Evolutionary conservation across 2,329 filamentous ascomycete species (phyloP).

Genomic region (Rhexocercosporidium sp.): DNA sequence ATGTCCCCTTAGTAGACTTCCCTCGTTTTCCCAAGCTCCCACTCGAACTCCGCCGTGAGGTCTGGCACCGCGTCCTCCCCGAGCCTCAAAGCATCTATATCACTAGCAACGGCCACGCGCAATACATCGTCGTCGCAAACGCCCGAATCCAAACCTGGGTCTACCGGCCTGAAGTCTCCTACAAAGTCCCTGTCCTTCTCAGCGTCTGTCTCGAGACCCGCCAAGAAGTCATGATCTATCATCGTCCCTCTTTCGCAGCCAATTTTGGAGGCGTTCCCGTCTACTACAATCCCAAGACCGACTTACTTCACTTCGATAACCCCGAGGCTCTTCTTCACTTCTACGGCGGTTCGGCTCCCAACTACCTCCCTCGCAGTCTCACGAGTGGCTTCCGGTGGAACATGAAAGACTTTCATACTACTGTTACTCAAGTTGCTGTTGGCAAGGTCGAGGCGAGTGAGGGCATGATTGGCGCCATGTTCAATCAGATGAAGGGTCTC

Average conservation of each 20-base stretch:
- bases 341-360: slow-evolving; percentile 9
- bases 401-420: slow-evolving; percentile 4
- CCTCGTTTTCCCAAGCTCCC: background rate
- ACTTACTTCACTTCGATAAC: slow-evolving; percentile 6
- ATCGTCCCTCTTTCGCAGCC: background rate
- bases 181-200: background rate
- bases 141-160: background rate
- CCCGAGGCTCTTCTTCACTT: slow-evolving; percentile 7
- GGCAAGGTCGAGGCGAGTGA: background rate
- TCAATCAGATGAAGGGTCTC: slow-evolving; percentile 13
- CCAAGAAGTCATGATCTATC: slow-evolving; percentile 3
- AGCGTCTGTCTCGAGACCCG: slow-evolving; percentile 2
- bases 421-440: slow-evolving; percentile 1
- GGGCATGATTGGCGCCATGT: slow-evolving; percentile 9
- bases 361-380: background rate
- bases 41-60: slow-evolving; percentile 3
- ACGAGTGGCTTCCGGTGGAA: background rate
- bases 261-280: slow-evolving; percentile 10
- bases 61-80: slow-evolving; percentile 1
- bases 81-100: slow-evolving; percentile 11
- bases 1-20: background rate
- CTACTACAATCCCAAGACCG: slow-evolving; percentile 7
- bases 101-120: slow-evolving; percentile 2
- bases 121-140: background rate
- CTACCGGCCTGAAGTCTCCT: background rate